phyloP scores from a whole-genome alignment of 257 asterid species.

The Nicotiana attenuata region DNA sequence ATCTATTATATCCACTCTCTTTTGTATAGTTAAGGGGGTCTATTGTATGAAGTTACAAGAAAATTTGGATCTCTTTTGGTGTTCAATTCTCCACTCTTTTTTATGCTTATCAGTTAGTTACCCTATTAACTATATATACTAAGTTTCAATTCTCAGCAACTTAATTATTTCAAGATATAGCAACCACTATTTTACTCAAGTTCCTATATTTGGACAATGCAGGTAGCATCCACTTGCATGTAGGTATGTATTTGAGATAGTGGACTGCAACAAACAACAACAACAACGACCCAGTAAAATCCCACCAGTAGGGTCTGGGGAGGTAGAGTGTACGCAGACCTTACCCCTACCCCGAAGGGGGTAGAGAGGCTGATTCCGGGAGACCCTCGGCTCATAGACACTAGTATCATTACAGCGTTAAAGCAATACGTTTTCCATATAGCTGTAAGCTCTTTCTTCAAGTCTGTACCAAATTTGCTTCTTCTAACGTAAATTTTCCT shows the following conservation, averaged over 20 bases:
- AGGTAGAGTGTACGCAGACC: too few species aligned
- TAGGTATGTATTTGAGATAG: constrained; percentile 7
- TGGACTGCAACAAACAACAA: too few species aligned
- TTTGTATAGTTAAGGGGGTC: too few species aligned
- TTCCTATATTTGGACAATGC: neutral
- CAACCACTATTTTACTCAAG: neutral
- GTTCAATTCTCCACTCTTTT: neutral
- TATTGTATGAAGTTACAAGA: neutral
- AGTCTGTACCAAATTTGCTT: neutral
- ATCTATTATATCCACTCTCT: neutral
- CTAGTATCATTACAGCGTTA: neutral
- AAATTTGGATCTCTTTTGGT: neutral
- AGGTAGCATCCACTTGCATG: constrained; percentile 14
- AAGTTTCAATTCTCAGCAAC: neutral
- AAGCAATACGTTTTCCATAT: neutral
- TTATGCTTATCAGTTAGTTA: neutral
- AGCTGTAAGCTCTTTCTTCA: neutral
- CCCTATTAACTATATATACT: neutral
- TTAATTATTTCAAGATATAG: neutral
- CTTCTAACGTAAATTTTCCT: neutral
- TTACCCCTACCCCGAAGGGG: too few species aligned
- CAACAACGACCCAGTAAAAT: too few species aligned
- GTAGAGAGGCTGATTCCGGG: too few species aligned
- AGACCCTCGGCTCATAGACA: too few species aligned
- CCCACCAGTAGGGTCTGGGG: too few species aligned